Evolutionary conservation across 176 grass and related monocot genomes (phyloP), one percentile per base, ranked within the genome.

Genomic region (Oryza longistaminata): DNA sequence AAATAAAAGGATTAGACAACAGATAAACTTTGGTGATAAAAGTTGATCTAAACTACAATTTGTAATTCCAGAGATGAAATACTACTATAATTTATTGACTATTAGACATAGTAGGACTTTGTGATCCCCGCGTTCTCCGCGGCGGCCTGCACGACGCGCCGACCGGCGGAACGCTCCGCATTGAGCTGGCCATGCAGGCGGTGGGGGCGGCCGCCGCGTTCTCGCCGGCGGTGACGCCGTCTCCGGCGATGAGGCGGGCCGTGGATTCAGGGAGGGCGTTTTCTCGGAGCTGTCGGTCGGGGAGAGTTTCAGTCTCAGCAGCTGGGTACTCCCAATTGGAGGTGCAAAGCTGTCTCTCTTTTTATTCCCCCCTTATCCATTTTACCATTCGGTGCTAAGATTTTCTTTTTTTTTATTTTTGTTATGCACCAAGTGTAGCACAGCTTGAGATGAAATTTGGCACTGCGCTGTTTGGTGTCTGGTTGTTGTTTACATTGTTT

Each of bases 251-350:
- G 1, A 90, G 34, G 46, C 11, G 8, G 11, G 11, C 3, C 17
- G 7, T 58, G 53, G 19, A n/a, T n/a, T 58, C 17, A 6, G 19
- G 53, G 53, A 78, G 79, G 83, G 22, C 29, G 43, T 19, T 22
- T 14, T 81, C 82, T 76, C 64, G 80, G 25, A 83, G 73, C 43
- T 31, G 52, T 26, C 55, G 21, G 24, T 29, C 75, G n/a, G 35
- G 61, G 9, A 60, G 65, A 34, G 58, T 86, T 15, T 85, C 75
- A 29, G 16, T 55, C 9, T 58, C 53, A 6, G 19, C 53, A 7
- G 55, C 64, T 66, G 82, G 34, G 55, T 86, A 83, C 61, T 90
- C 78, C 40, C 88, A 85, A 42, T 64, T 94, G 39, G 87, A 94
- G 88, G 92, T 94, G 49, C n/a, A 66, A 10, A 3, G 8, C 55